Conservation (phyloP, 495 filamentous ascomycete genomes). For the Xylaria curta region DNA sequence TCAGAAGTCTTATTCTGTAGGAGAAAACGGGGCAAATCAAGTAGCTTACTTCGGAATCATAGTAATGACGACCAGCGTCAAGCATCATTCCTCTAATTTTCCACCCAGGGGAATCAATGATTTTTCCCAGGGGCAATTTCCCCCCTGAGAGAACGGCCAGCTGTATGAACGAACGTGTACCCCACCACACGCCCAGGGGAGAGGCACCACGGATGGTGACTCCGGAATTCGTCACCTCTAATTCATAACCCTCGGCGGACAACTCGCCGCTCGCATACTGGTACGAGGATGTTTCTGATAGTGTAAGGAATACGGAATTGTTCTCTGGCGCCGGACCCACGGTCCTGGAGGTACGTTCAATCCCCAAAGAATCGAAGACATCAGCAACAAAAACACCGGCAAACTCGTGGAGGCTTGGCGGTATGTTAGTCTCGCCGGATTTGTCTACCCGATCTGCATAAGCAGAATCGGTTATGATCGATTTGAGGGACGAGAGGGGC, state of each 20-base stretch:
- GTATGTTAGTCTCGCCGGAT: conserved; percentile 55
- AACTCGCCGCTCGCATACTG: conserved; percentile 47
- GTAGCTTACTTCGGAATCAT: conserved; percentile 47
- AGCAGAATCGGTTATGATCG: conserved; percentile 50
- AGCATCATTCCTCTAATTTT: conserved; percentile 55
- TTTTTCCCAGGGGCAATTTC: conserved; percentile 45
- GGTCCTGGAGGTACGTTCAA: conserved; percentile 36
- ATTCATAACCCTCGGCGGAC: conserved; percentile 56
- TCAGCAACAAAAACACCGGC: conserved; percentile 51
- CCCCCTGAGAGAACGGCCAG: conserved; percentile 46
- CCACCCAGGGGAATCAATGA: conserved; percentile 57
- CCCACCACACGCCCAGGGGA: conserved; percentile 61
- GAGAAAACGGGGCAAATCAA: neutral
- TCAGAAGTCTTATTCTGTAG: neutral
- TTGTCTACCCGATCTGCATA: conserved; percentile 46
- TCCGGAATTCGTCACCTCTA: conserved; percentile 44
- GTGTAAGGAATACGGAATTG: conserved; percentile 52
- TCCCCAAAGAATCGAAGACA: conserved; percentile 38
- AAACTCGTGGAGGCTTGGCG: conserved; percentile 52
- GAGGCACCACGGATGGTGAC: conserved; percentile 57
- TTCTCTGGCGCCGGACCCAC: conserved; percentile 27
- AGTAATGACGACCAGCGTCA: conserved; percentile 58
- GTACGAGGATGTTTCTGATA: conserved; percentile 50
- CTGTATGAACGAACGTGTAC: conserved; percentile 57
- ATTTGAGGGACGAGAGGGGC: conserved; percentile 39